Evolutionary conservation across 2,329 filamentous ascomycete genomes (phyloP).

Genomic region (Venturia pyrina): DNA sequence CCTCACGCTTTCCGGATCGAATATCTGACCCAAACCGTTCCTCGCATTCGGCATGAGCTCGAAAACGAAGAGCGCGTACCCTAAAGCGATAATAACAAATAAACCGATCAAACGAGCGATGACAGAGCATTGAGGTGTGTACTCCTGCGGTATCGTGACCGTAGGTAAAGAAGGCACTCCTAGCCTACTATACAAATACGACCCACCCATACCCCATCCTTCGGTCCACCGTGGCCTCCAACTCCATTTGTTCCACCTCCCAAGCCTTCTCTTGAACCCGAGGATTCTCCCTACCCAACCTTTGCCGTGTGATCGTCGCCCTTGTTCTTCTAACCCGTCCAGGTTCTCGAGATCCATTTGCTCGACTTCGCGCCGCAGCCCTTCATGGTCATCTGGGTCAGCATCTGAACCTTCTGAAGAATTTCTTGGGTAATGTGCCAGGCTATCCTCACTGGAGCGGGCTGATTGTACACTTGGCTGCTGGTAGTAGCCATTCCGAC

Average conservation of each 20-base stretch:
- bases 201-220: constrained; percentile 28
- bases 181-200: constrained; percentile 47
- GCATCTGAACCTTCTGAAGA: constrained; percentile 6
- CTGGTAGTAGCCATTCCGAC: constrained; percentile 48
- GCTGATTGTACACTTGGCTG: constrained; percentile 77
- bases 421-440: constrained; percentile 8
- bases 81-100: constrained; percentile 61
- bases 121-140: constrained; percentile 50
- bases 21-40: constrained; percentile 56
- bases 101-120: constrained; percentile 66
- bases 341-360: constrained; percentile 8
- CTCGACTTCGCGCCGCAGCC: constrained; percentile 11
- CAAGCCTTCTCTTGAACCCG: constrained; percentile 12
- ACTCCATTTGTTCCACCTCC: constrained; percentile 27
- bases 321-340: constrained; percentile 12
- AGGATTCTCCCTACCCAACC: constrained; percentile 42
- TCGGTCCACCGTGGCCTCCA: constrained; percentile 23
- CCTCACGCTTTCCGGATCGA: constrained; percentile 74
- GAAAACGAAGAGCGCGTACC: constrained; percentile 79
- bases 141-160: constrained; percentile 33
- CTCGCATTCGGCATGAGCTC: constrained; percentile 67
- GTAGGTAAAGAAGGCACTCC: constrained; percentile 44
- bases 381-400: constrained; percentile 11
- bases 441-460: constrained; percentile 40
- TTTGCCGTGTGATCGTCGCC: constrained; percentile 3